Base-by-base conservation (phyloP, 139 green algal species). In the Chlamydomonas applanata region DNA sequence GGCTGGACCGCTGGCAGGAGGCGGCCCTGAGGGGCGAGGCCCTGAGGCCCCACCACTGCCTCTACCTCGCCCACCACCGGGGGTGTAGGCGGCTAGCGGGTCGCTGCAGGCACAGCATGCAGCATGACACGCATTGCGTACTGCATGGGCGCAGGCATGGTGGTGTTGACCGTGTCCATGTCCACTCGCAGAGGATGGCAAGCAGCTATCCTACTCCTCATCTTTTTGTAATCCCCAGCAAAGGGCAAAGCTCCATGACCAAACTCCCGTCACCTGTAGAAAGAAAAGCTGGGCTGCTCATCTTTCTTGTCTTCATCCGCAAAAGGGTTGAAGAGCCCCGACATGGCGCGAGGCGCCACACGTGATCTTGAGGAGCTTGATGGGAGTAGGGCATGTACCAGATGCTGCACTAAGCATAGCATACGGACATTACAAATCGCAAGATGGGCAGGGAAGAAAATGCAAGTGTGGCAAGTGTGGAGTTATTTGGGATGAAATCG, bases 301-400 rank as follows among this genome's bases (percentile, higher is more conserved):
- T 67, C 54, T 1, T 44, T 16, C 4, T 70, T 44, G 0, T 81
- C 81, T 34, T 75, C 67, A 17, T 86, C 81, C 19, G 76, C 73
- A 46, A 86, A 86, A 1, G 81, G 81, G 44, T 86, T 86, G 36
- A 82, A 78, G 0, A 85, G 71, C 11, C 75, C 76, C 40, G 40
- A 11, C 40, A 49, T 49, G 40, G 40, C 40, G 7, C 40, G 40
- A 11, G 40, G 40, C 40, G 7, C 11, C 40, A 49, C 40, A 11
- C 7, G 11, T 49, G 7, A 11, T 49, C 11, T 49, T 19, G 7
- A 11, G 7, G 40, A 49, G 7, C 40, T n/a, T 49, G 40, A 49
- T 11, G 7, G 40, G 7, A 49, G 40, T 7, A 49, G 40, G 40
- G 40, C 40, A 19, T 49, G n/a, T n/a, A n/a, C n/a, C n/a, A n/a